Evolutionary conservation across 176 grass and related monocot species (phyloP).

Genomic region (Oryza rufipogon): DNA sequence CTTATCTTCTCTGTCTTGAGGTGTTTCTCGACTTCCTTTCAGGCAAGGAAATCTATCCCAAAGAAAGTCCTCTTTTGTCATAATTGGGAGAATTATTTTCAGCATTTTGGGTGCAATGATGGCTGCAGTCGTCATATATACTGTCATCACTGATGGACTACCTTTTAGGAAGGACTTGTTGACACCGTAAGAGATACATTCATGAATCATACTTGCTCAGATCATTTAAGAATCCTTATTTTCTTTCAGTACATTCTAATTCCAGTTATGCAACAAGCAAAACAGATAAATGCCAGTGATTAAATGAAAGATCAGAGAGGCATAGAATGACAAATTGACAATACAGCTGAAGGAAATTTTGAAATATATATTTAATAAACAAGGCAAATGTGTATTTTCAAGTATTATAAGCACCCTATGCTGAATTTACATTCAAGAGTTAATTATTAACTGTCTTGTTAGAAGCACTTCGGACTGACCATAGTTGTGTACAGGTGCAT

Average conservation of each 20-base stretch:
- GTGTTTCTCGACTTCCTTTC: conserved; percentile 42
- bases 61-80: conserved; percentile 61
- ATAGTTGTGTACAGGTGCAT: neutral
- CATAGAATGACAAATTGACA: neutral
- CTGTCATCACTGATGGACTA: conserved; percentile 68
- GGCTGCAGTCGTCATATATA: conserved; percentile 64
- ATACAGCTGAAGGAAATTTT: neutral
- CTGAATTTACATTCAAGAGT: neutral
- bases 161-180: conserved; percentile 89
- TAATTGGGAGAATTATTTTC: conserved; percentile 66
- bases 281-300: neutral
- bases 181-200: conserved; percentile 68
- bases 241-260: neutral
- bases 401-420: neutral
- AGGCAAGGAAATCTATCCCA: conserved; percentile 61
- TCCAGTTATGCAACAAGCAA: conserved; percentile 2
- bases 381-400: neutral
- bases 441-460: conserved; percentile 9
- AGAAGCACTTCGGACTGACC: neutral
- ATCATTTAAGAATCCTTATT: neutral
- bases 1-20: conserved; percentile 2
- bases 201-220: neutral
- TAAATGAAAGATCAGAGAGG: conserved; percentile 9
- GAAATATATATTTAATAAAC: neutral
- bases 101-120: conserved; percentile 73